These are phyloP conservation scores for Boletellus sp. DNA, from an alignment of 768 basidiomycete species.

Conservation along the genomic window DNA sequence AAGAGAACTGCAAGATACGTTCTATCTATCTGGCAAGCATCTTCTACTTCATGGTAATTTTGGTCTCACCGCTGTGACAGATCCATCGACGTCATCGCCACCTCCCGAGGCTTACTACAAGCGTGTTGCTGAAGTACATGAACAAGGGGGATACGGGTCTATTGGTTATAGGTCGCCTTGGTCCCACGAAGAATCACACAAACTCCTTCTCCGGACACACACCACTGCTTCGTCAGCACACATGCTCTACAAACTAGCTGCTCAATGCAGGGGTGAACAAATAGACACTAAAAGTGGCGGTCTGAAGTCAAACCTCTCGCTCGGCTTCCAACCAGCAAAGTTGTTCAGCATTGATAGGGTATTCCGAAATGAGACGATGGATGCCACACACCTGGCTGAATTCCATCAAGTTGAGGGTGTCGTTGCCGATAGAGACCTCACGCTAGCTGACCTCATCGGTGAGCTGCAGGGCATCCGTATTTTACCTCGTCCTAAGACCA, in stretches of 20 bases:
- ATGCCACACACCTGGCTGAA: conserved; percentile 97
- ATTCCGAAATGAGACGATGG: conserved; percentile 98
- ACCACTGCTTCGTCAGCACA: conserved; percentile 92
- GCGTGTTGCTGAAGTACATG: conserved; percentile 79
- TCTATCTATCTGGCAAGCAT: conserved; percentile 84
- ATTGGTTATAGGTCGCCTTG: conserved; percentile 97
- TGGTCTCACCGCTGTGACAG: conserved; percentile 36
- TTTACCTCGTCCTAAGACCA: not conserved
- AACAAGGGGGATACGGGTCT: conserved; percentile 85
- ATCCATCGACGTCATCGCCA: conserved; percentile 71
- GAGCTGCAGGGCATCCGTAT: conserved; percentile 13
- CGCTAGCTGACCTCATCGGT: conserved; percentile 95
- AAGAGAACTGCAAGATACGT: conserved; percentile 95
- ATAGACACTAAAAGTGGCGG: conserved; percentile 35
- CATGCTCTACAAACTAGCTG: conserved; percentile 93
- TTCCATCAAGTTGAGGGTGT: conserved; percentile 99
- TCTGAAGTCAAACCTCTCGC: conserved; percentile 3
- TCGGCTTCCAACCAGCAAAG: conserved; percentile 86
- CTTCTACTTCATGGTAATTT: not conserved
- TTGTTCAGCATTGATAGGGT: conserved; percentile 97
- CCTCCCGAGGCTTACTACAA: conserved; percentile 84
- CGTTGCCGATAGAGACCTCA: conserved; percentile 89
- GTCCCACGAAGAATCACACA: conserved; percentile 86
- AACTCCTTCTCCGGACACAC: conserved; percentile 92
- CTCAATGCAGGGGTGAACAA: conserved; percentile 65